Base-by-base conservation (phyloP, 164 flowering plant species). In the Annona cherimola region DNA sequence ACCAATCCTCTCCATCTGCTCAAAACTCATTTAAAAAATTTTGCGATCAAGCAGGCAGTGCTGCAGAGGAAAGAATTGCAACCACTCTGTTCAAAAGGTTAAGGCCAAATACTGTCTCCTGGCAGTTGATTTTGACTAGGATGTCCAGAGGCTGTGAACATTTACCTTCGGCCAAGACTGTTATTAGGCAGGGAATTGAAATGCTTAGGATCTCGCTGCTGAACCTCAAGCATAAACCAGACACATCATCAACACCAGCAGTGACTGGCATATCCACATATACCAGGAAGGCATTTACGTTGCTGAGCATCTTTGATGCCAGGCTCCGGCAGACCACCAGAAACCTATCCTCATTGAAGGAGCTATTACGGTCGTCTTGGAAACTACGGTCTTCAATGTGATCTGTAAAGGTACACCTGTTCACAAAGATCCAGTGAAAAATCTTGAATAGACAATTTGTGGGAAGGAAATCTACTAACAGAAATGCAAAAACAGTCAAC, bases 41-140 rank as follows among this genome's bases (percentile, higher is more conserved):
- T 50, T 16, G 14, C 14, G 14, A 50, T 50, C 14, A 50, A 16
- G 57, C 6, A 41, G 67, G 16, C 18, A 3, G 42, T n/a, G 67
- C 39, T 14, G 20, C 40, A 11, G 35, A 74, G n/a, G 73, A 9
- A 55, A 83, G 84, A 86, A 86, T 78, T 77, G 87, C 73, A 19
- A 86, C 94, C 54, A 92, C 71, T 79, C 90, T 85, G 80, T 92
- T 95, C 83, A 95, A 83, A 69, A 92, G 82, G 82, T 92, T 95
- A 75, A 92, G 80, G 67, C 97, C 98, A 76, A 95, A 92, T 60
- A 92, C 90, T 44, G 98, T 92, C 75, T 95, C 98, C 80, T 92
- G 94, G 45, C 97, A 95, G 78, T 95, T 92, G 72, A 91, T 84
- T 84, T 92, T 92, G 35, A 84, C 83, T 3, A 80, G 73, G 41